These are phyloP conservation scores for Leccinum arenicola DNA, from an alignment of 768 basidiomycete genomes.

Conservation along the genomic window DNA sequence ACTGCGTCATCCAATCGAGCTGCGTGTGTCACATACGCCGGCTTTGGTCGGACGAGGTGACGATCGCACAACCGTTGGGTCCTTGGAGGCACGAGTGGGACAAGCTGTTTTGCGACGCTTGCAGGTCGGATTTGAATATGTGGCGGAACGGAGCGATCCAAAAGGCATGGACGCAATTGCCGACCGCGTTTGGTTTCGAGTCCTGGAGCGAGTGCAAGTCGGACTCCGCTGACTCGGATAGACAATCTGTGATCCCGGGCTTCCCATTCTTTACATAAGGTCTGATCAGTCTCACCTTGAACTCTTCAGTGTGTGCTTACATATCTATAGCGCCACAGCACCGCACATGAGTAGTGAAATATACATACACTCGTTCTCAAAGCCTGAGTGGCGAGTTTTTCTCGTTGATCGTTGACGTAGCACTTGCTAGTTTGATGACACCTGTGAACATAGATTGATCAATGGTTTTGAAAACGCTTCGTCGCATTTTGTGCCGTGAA, in stretches of 20 bases:
- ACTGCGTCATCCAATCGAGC: constrained; percentile 2
- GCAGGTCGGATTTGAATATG: neutral
- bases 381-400: too few species aligned
- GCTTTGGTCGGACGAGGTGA: constrained; percentile 8
- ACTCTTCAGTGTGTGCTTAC: neutral
- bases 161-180: constrained; percentile 15
- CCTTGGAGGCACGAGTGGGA: constrained; percentile 17
- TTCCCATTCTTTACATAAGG: too few species aligned
- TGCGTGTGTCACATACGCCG: constrained; percentile 1
- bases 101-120: constrained; percentile 11
- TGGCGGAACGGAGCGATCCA: constrained; percentile 3
- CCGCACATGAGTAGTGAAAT: too few species aligned
- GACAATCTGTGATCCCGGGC: too few species aligned
- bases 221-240: neutral
- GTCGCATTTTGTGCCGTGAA: neutral
- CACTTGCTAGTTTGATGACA: neutral
- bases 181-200: constrained; percentile 7
- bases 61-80: constrained; percentile 2
- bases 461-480: neutral
- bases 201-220: neutral
- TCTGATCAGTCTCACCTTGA: too few species aligned
- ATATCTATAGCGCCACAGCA: too few species aligned
- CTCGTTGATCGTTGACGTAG: neutral
- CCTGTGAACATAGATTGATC: neutral
- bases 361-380: too few species aligned